Conservation (phyloP, 345 rosid genomes). For the Eucalyptus pauciflora region DNA sequence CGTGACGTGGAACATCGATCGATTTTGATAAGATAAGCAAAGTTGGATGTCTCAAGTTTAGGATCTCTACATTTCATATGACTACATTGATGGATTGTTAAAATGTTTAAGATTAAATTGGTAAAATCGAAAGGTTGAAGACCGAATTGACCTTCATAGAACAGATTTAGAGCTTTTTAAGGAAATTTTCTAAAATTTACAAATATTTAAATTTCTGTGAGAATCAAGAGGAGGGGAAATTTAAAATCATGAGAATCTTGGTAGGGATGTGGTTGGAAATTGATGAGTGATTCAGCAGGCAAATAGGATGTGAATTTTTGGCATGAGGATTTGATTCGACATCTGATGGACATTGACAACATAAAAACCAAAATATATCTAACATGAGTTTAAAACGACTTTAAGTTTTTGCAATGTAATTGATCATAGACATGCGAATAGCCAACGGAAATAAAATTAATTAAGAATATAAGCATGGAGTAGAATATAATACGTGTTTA, state of each 20-base stretch:
- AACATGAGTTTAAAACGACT: too few species aligned
- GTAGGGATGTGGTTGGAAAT: background rate
- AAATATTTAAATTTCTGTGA: background rate
- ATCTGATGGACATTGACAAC: too few species aligned
- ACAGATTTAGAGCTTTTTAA: rapidly evolving
- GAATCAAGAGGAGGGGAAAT: background rate
- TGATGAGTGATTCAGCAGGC: background rate
- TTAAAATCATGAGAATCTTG: background rate
- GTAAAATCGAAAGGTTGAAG: background rate
- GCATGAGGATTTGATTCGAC: too few species aligned
- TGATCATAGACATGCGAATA: too few species aligned
- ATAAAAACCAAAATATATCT: background rate
- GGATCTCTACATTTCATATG: background rate
- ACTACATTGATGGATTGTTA: background rate
- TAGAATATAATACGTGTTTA: too few species aligned
- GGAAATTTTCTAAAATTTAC: background rate
- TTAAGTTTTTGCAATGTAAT: too few species aligned
- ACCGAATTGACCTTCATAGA: rapidly evolving
- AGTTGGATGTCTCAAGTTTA: background rate
- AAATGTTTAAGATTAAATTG: background rate
- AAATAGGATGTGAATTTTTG: too few species aligned
- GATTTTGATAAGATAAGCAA: background rate
- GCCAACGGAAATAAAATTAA: too few species aligned
- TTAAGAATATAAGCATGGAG: too few species aligned
- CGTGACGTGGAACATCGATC: rapidly evolving